A percentile compares a stretch with the other conserved stretches of the same genome.
phyloP scores from a whole-genome alignment of 169 alveolate species.

The Plasmodium gonderi region DNA sequence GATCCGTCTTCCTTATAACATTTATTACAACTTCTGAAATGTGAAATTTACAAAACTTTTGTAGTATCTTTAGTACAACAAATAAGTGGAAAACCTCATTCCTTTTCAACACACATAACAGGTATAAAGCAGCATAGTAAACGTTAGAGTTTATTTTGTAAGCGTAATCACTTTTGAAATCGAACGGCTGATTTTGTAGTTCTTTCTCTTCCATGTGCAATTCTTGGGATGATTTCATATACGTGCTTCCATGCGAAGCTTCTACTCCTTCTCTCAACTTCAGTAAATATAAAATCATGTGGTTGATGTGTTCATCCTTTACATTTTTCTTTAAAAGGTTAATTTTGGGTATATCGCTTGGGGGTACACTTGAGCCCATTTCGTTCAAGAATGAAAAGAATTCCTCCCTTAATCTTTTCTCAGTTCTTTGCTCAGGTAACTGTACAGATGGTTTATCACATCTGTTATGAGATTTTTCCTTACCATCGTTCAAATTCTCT shows the following conservation, averaged over 20 bases:
- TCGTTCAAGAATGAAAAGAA: neutral
- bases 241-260: neutral
- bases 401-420: neutral
- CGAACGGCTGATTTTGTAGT: neutral
- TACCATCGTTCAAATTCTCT: neutral
- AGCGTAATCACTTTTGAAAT: conserved; percentile 53
- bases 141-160: conserved; percentile 66
- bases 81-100: conserved; percentile 50
- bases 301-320: conserved; percentile 6
- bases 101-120: conserved; percentile 47
- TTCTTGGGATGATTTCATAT: neutral
- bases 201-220: neutral
- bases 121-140: conserved; percentile 48
- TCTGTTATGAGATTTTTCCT: neutral
- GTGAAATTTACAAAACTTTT: conserved; percentile 30
- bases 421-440: too few relatives aligned
- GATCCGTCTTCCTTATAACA: conserved; percentile 70
- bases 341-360: conserved; percentile 5
- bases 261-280: neutral
- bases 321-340: neutral
- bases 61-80: conserved; percentile 40
- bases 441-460: too few relatives aligned
- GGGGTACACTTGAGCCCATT: neutral
- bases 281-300: neutral
- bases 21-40: conserved; percentile 62